phyloP scores from a whole-genome alignment of 345 rosid genomes.

The Toxicodendron radicans region DNA sequence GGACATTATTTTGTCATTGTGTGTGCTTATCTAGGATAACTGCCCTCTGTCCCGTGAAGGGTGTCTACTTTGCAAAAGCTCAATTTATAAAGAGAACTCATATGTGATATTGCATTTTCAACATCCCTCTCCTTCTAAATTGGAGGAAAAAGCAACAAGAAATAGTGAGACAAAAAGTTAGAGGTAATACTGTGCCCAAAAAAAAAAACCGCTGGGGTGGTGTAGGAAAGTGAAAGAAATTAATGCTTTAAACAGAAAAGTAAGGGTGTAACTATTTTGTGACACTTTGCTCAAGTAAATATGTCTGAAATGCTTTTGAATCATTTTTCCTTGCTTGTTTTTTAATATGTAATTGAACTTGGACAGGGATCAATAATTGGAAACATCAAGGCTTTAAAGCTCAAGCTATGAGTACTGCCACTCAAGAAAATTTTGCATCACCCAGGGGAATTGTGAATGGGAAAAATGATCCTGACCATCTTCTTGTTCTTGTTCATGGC shows the following conservation, averaged over 20 bases:
- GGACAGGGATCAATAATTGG: constrained; percentile 47
- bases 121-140: neutral
- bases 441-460: constrained; percentile 39
- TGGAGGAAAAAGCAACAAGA: neutral
- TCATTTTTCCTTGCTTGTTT: neutral
- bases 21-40: neutral
- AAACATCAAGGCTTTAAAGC: constrained; percentile 48
- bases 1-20: neutral
- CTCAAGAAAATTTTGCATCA: constrained; percentile 44
- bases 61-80: neutral
- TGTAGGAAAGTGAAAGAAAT: neutral
- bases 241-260: neutral
- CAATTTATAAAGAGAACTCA: constrained; percentile 1
- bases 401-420: constrained; percentile 65
- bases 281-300: neutral
- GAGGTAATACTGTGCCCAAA: neutral
- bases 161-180: neutral
- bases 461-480: constrained; percentile 79
- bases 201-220: neutral
- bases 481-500: constrained; percentile 97
- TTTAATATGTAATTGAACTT: constrained; percentile 18
- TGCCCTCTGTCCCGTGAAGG: neutral
- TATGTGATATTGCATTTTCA: neutral
- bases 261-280: neutral
- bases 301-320: neutral